These are phyloP conservation scores for Thraustochytrium striatum DNA, from an alignment of 352 stramenopile species.

Conservation along the genomic window DNA sequence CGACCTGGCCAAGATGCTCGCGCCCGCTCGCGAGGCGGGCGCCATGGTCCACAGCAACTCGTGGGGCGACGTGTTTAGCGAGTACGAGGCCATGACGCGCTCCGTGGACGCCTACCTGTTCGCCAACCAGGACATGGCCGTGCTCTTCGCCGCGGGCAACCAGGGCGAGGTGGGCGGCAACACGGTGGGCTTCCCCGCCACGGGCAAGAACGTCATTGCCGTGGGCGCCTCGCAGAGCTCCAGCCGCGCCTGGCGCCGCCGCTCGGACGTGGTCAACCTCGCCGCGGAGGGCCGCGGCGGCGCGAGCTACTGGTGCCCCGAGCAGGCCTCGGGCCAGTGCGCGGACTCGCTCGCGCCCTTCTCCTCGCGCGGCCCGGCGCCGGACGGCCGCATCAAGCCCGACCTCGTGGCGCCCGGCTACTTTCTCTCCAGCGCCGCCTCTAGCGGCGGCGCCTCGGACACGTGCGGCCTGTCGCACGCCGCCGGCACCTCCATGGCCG, in stretches of 20 bases:
- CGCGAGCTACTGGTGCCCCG: too few relatives aligned
- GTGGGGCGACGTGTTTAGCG: conserved; percentile 51
- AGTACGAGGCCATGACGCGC: conserved; percentile 5
- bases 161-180: conserved; percentile 61
- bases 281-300: too few relatives aligned
- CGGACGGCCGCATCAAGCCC: conserved; percentile 68
- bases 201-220: conserved; percentile 72
- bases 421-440: neutral
- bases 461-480: neutral
- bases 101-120: conserved; percentile 74
- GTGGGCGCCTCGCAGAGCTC: conserved; percentile 68
- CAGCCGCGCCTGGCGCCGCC: too few relatives aligned
- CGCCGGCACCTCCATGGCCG: conserved; percentile 71
- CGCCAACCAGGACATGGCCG: conserved; percentile 71
- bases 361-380: conserved; percentile 65
- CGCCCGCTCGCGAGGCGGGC: neutral
- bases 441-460: neutral
- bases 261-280: neutral
- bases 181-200: conserved; percentile 63
- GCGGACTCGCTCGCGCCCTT: conserved; percentile 69
- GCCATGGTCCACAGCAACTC: conserved; percentile 55
- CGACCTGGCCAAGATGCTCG: neutral
- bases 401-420: conserved; percentile 72
- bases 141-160: conserved; percentile 79
- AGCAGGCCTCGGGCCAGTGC: too few relatives aligned